Evolutionary conservation across 129 eudicot species (phyloP).

Genomic region (Escallonia rubra): DNA sequence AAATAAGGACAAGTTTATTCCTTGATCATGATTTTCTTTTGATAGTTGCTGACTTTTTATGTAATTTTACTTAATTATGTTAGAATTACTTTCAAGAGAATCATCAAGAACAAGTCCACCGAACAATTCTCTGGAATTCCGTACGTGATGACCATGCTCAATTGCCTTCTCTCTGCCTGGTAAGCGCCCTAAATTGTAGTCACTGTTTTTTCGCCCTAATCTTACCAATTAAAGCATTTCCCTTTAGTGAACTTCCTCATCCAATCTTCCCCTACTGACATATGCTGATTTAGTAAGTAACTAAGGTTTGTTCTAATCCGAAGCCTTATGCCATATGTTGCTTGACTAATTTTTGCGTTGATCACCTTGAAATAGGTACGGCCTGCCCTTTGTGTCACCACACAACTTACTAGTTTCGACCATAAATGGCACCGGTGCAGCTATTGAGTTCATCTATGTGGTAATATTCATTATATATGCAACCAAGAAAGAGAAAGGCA

Average conservation of each 20-base stretch:
- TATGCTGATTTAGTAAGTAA: not conserved
- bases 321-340: not conserved
- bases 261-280: not conserved
- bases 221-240: too few species aligned
- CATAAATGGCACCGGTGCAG: conserved; percentile 83
- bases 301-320: not conserved
- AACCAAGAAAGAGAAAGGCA: conserved; percentile 67
- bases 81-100: conserved; percentile 80
- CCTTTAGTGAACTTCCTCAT: too few species aligned
- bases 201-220: not conserved
- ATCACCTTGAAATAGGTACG: conserved; percentile 52
- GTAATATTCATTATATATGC: conserved; percentile 53
- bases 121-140: conserved; percentile 93
- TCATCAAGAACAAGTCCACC: conserved; percentile 54
- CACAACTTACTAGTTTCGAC: conserved; percentile 77
- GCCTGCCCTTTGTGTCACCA: conserved; percentile 80
- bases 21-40: not conserved
- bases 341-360: not conserved
- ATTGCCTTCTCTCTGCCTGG: conserved; percentile 92
- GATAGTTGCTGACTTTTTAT: not conserved
- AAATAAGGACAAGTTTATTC: too few species aligned
- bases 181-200: conserved; percentile 3
- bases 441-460: conserved; percentile 63
- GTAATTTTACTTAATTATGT: not conserved
- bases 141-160: conserved; percentile 84